These are phyloP conservation scores for Trapa incisa DNA, from an alignment of 345 rosid species.

Conservation along the genomic window DNA sequence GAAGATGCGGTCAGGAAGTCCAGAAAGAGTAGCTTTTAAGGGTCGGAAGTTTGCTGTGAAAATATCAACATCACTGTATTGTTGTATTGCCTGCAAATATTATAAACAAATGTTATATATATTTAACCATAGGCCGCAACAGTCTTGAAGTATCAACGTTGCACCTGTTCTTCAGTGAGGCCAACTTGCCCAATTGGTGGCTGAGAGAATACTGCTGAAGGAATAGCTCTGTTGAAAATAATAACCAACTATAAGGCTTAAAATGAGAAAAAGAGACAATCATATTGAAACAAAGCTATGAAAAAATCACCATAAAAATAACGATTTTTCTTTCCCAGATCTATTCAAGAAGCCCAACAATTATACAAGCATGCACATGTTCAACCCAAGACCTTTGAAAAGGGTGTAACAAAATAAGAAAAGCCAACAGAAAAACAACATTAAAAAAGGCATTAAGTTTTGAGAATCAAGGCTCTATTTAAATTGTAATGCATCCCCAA, in stretches of 20 bases:
- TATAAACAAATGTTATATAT: constrained; percentile 16
- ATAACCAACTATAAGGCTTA: not conserved
- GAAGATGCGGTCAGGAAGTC: constrained; percentile 78
- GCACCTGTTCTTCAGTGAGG: constrained; percentile 82
- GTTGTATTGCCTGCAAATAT: constrained; percentile 50
- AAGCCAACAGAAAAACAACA: not conserved
- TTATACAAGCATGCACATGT: not conserved
- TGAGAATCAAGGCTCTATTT: not conserved
- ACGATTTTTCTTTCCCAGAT: not conserved
- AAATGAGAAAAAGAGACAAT: not conserved
- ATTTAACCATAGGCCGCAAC: not conserved
- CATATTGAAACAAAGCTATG: not conserved
- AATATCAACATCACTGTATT: constrained; percentile 68
- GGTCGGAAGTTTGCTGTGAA: constrained; percentile 87
- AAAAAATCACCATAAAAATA: not conserved
- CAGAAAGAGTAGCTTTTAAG: constrained; percentile 82
- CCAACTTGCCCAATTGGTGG: constrained; percentile 97
- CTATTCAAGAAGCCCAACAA: not conserved
- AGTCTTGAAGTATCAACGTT: not conserved
- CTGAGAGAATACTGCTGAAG: constrained; percentile 91
- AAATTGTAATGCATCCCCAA: not conserved
- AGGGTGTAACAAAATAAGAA: not conserved
- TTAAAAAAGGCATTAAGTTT: not conserved
- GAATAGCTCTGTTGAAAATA: constrained; percentile 49
- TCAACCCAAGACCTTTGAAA: not conserved